Percentiles rank a stretch among this genome's conserved stretches.
Evolutionary conservation across 345 rosid species (phyloP).

Genomic region (Linum trigynum): DNA sequence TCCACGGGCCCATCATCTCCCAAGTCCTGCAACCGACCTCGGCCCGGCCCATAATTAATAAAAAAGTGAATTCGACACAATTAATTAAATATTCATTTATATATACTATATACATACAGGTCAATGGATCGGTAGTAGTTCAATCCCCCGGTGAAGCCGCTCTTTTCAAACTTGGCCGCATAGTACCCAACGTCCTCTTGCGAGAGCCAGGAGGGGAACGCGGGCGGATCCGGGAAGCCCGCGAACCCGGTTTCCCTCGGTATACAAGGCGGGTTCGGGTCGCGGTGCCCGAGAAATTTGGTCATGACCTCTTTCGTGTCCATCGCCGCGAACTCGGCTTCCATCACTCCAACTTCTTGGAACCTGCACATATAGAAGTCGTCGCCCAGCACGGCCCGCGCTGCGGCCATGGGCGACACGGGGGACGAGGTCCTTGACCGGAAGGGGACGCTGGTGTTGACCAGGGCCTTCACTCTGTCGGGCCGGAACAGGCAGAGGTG

Average conservation of each 20-base stretch:
- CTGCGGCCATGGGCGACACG: background rate
- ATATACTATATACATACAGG: conserved; percentile 4
- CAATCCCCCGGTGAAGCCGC: conserved; percentile 25
- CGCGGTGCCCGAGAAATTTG: no score
- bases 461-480: background rate
- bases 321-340: no score
- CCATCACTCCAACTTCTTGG: background rate
- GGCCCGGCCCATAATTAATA: conserved; percentile 13
- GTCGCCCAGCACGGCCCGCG: background rate
- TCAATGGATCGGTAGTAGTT: conserved; percentile 26
- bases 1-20: background rate
- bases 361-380: background rate
- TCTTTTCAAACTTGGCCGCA: conserved; percentile 19
- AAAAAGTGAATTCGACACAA: no score
- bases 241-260: no score
- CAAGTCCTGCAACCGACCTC: conserved; percentile 15
- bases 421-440: background rate
- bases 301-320: no score
- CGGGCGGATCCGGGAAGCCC: no score
- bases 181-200: conserved; percentile 23
- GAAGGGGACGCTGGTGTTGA: conserved; percentile 1
- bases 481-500: background rate
- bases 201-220: conserved; percentile 18
- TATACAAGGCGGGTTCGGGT: no score
- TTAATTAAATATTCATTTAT: background rate